phyloP scores from a whole-genome alignment of 139 green algal species.

The Chlamydomonas eustigma region DNA sequence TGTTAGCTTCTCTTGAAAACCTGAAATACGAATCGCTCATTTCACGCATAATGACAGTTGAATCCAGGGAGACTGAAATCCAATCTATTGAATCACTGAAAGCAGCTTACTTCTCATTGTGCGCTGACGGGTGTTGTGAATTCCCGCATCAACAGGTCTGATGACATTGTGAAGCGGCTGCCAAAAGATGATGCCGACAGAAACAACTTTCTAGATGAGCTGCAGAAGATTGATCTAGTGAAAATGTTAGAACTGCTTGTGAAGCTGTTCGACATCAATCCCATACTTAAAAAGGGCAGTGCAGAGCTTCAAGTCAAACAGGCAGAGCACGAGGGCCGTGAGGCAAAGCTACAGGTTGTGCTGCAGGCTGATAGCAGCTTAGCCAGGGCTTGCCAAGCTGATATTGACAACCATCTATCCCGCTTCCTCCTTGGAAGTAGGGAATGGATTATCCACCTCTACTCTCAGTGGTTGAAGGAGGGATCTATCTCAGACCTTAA shows the following conservation, averaged over 20 bases:
- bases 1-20: too few species aligned
- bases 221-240: too few species aligned
- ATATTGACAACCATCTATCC: not conserved
- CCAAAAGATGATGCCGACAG: not conserved
- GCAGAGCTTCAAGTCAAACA: not conserved
- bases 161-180: too few species aligned
- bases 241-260: not conserved
- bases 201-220: not conserved
- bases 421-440: not conserved
- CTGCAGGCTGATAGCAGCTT: not conserved
- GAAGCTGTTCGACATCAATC: not conserved
- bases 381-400: not conserved
- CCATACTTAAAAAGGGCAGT: not conserved
- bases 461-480: not conserved
- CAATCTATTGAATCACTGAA: not conserved
- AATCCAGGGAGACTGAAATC: not conserved
- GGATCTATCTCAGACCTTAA: too few species aligned
- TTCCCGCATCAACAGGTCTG: not conserved
- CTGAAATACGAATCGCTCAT: too few species aligned
- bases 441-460: not conserved
- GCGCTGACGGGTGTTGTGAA: not conserved
- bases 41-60: too few species aligned
- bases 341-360: not conserved
- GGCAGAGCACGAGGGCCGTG: not conserved
- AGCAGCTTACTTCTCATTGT: not conserved